Evolutionary conservation across 768 basidiomycete genomes (phyloP).

Genomic region (Amanita fuliginea): DNA sequence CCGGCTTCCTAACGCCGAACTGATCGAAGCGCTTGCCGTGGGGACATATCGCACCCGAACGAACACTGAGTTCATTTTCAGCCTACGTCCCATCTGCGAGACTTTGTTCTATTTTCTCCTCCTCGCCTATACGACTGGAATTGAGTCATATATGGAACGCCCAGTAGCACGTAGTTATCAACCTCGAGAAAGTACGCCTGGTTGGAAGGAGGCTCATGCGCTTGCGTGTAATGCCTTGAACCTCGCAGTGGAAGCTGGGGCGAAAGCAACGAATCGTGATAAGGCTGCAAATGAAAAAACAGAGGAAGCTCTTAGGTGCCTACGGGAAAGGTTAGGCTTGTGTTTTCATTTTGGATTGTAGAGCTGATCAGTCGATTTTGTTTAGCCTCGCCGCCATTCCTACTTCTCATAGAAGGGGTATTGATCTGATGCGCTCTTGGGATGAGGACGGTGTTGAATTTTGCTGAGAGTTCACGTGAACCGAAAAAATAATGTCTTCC

Average conservation of each 20-base stretch:
- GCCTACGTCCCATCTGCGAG: not conserved
- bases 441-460: not conserved
- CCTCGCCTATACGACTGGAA: not conserved
- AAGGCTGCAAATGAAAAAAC: not conserved
- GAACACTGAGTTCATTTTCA: not conserved
- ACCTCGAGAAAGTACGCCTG: constrained; percentile 1
- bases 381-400: not conserved
- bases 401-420: not conserved
- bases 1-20: not conserved
- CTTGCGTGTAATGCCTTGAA: not conserved
- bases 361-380: not conserved
- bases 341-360: not conserved
- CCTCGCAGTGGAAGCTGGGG: not conserved
- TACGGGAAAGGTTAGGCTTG: constrained; percentile 1
- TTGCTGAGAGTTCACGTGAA: constrained; percentile 1
- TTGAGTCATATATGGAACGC: not conserved
- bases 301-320: not conserved
- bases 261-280: not conserved
- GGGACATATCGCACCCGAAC: no score
- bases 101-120: not conserved
- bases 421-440: not conserved
- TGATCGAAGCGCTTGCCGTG: not conserved
- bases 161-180: not conserved
- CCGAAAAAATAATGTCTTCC: no score
- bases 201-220: constrained; percentile 5